Evolutionary conservation across 768 basidiomycete genomes (phyloP), one percentile per base, ranked within the genome.

Genomic region (Lentinula aciculospora): DNA sequence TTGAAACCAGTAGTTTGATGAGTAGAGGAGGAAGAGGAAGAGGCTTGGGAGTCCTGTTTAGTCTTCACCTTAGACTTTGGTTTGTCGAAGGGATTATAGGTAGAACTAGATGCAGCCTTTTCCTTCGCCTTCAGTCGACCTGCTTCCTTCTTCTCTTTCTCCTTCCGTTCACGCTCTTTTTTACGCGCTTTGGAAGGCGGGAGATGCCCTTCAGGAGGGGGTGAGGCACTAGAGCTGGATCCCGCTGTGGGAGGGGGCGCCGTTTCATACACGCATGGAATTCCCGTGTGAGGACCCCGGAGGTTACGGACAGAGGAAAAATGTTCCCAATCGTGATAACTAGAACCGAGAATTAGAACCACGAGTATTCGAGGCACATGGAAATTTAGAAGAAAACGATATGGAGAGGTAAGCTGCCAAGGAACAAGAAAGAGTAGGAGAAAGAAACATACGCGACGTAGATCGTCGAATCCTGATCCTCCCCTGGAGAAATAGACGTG

Each of bases 301-400:
- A 94, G 73, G 69, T 92, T 94, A 46, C 94, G 88, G 58, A 96
- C 90, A n/a, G 88, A 91, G 12, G 90, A 93, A 66, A 94, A 96
- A 68, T 96, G 94, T 66, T 96, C 93, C 90, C 91, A 94, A 69
- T 94, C 91, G 66, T 94, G 88, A 68, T 93, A 95, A 29, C 90
- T 91, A 65, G 12, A 23, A 32, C 10, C 32, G 27, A 58, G 57
- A 50, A 66, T 62, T 32, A 9, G 45, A 56, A n/a, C 19, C 46
- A 32, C 17, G 10, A 21, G 21, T 44, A 44, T 21, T 44, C 12
- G 42, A 44, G 42, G 42, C n/a, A 36, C 19, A 50, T 2, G 23
- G 23, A 37, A 58, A 49, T 32, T 15, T 50, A 60, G 56, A 56
- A 56, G 59, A 53, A 4, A 8, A 17, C 54, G 49, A 19, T 44